These are phyloP conservation scores for Suillus spraguei DNA, from an alignment of 768 basidiomycete genomes.

Conservation along the genomic window DNA sequence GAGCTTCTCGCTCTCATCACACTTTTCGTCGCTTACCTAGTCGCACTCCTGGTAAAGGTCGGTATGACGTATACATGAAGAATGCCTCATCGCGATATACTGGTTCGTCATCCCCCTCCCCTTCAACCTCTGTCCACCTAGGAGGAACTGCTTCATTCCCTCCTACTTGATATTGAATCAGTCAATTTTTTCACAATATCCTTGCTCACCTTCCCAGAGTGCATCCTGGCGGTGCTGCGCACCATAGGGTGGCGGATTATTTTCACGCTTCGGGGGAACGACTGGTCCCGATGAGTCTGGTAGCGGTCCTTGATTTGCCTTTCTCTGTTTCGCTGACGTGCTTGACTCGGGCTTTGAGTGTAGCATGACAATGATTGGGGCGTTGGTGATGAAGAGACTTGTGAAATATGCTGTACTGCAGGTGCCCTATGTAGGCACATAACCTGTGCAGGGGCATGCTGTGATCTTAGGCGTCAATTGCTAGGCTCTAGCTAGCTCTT, in stretches of 20 bases:
- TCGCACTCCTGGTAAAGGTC: neutral
- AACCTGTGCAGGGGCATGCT: neutral
- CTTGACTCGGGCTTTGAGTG: neutral
- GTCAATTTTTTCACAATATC: too few species aligned
- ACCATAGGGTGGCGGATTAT: neutral
- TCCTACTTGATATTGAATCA: neutral
- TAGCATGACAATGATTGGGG: neutral
- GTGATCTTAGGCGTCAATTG: neutral
- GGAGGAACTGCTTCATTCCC: neutral
- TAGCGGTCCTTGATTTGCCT: neutral
- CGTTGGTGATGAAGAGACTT: neutral
- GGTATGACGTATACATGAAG: neutral
- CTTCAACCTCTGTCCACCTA: neutral
- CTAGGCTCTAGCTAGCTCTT: too few species aligned
- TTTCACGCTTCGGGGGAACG: neutral
- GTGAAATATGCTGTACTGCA: neutral
- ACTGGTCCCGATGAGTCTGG: neutral
- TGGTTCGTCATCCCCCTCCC: fast-evolving
- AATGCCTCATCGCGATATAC: neutral
- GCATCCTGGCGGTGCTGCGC: conserved; percentile 6
- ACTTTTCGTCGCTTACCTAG: neutral
- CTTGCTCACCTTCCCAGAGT: neutral
- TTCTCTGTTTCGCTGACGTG: neutral
- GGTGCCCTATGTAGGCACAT: neutral
- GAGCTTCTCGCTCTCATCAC: neutral